These are phyloP conservation scores for Pseudocercospora crystallina DNA, from an alignment of 2,329 filamentous ascomycete genomes.

Conservation along the genomic window DNA sequence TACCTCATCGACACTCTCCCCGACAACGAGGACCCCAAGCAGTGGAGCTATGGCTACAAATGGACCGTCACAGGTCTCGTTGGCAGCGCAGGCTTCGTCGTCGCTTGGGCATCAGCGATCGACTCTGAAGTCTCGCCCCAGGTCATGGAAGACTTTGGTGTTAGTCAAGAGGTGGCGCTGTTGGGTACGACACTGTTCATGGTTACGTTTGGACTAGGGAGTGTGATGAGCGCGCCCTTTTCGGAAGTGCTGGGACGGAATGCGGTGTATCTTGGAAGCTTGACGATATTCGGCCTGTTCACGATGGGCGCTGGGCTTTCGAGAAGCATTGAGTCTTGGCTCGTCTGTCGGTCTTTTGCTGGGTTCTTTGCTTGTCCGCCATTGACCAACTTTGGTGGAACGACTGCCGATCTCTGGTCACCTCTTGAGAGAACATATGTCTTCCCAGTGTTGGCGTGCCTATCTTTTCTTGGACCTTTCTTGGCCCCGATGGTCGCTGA, in stretches of 20 bases:
- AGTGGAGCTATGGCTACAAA: constrained; percentile 9
- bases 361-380: not conserved
- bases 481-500: constrained; percentile 44
- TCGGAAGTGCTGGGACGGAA: constrained; percentile 7
- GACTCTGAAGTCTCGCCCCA: constrained; percentile 13
- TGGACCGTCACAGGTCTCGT: constrained; percentile 7
- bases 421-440: constrained; percentile 22
- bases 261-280: constrained; percentile 24
- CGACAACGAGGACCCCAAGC: constrained; percentile 2
- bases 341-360: constrained; percentile 3
- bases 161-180: constrained; percentile 10
- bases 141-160: constrained; percentile 9
- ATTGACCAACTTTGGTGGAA: constrained; percentile 24
- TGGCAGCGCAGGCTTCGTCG: constrained; percentile 6
- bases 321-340: constrained; percentile 24
- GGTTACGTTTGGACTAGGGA: not conserved
- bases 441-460: constrained; percentile 24
- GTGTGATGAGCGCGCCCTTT: not conserved
- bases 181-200: constrained; percentile 1
- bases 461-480: constrained; percentile 35
- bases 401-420: constrained; percentile 27
- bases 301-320: constrained; percentile 23
- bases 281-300: constrained; percentile 18
- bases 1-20: not conserved
- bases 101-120: constrained; percentile 10